Base-by-base conservation (phyloP, 768 basidiomycete genomes). In the Ramaria sp. region DNA sequence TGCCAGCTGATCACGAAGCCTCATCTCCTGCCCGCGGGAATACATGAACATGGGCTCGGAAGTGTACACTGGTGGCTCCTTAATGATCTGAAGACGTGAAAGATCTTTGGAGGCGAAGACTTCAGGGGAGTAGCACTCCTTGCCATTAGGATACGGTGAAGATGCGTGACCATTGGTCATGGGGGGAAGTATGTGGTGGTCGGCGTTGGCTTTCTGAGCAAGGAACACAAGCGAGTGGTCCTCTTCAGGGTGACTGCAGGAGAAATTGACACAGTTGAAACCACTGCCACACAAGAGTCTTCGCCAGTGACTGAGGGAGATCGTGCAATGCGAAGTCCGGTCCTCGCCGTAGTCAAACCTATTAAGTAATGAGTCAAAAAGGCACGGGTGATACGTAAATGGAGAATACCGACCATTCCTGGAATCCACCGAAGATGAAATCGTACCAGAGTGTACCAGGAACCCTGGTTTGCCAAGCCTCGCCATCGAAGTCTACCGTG, bases 1-100 rank as follows among this genome's bases (percentile, higher is more conserved):
- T 30, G 50, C 33, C 51, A 67, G 24, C 17, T 45, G 34, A 20
- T 56, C 39, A 38, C 64, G 65, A 9, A 69, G 22, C 3, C 57
- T 20, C 51, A 65, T 58, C 59, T 66, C 67, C 11, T 52, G 24
- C 12, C 64, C 62, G 22, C 54, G 59, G 4, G 37, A 46, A 45
- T 63, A 67, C 3, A 60, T 42, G 51, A 62, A 60, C 42, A 59
- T 46, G 27, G 43, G 51, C 34, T 53, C 24, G 33, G 52, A 45
- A 17, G 45, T 17, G 15, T 38, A 51, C 11, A 58, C 50, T 15
- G 31, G 20, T 3, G 42, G 42, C n/a, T 52, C 51, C 24, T 52
- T 39, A 12, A 7, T 34, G 33, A 49, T 3, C n/a, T 43, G 42
- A 6, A 47, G 22, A 24, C 22, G 3, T 11, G 30, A 47, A 19